Base-by-base conservation (phyloP, 2,329 filamentous ascomycete species). In the Aspergillus udagawae region DNA sequence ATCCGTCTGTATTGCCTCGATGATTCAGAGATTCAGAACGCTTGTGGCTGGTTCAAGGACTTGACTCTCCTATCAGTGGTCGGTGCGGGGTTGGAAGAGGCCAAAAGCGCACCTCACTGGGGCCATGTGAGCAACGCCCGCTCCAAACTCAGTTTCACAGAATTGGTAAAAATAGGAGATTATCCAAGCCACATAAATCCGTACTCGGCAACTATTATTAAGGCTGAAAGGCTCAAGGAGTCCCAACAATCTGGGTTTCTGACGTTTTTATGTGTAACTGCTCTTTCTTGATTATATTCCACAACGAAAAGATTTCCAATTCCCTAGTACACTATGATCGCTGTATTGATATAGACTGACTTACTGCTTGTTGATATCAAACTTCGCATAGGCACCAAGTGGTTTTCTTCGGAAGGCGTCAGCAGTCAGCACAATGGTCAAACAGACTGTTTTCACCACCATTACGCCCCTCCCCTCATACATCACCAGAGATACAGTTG, bases 381-480 rank as follows among this genome's bases (percentile, higher is more conserved):
- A 38, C 6, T 38, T 38, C 32, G 5, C 32, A 38, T 38, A 17
- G 32, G 32, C 14, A 38, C 32, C 14, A 38, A 38, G 14, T 38
- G 6, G 2, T 6, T 17, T 17, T 35, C 12, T 38, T 17, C 8
- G 21, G 17, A 21, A 44, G 32, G 32, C 32, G 14, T 38, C 32
- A 38, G 41, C 41, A 44, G 14, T 38, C 32, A 38, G 41, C 20
- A 44, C 64, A 54, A 90, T 91, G 87, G 85, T 85, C 48, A 90
- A 86, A 75, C 82, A 86, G 61, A 85, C 82, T 20, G 80, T 86
- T 35, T 92, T 92, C 77, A 94, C 90, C 42, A 89, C 85, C 49
- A 85, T 92, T 65, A 94, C 90, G 28, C 88, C 91, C 20, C 81
- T 96, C 32, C 91, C 92, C 8, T 65, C 83, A 2, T 79, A 80